phyloP scores from a whole-genome alignment of 352 stramenopile species.

The Phytophthora uliginosa region DNA sequence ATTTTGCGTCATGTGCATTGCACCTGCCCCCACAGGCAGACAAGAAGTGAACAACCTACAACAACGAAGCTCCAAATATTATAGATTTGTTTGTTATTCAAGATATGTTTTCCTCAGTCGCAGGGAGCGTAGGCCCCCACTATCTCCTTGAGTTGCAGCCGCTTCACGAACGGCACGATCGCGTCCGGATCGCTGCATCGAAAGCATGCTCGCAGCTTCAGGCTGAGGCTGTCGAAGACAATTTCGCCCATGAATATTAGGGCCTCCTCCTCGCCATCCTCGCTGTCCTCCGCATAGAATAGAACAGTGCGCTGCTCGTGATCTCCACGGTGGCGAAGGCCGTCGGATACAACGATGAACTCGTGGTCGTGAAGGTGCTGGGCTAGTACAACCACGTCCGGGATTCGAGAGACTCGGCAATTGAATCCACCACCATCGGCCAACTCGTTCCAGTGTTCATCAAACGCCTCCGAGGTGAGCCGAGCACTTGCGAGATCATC shows the following conservation, averaged over 20 bases:
- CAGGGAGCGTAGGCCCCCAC: slow-evolving; percentile 74
- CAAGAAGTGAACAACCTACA: slow-evolving; percentile 26
- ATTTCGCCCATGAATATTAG: slow-evolving; percentile 77
- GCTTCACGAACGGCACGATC: slow-evolving; percentile 76
- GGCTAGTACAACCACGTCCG: slow-evolving; percentile 42
- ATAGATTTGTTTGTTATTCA: slow-evolving; percentile 40
- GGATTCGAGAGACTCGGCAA: slow-evolving; percentile 70
- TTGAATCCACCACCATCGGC: slow-evolving; percentile 68
- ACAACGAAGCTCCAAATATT: slow-evolving; percentile 49
- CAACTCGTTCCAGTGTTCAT: slow-evolving; percentile 60
- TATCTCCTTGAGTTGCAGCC: slow-evolving; percentile 81
- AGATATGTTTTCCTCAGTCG: slow-evolving; percentile 18
- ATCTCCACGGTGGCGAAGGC: slow-evolving; percentile 33
- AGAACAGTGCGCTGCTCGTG: slow-evolving; percentile 58
- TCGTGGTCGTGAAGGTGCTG: slow-evolving; percentile 59
- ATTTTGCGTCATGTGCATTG: slow-evolving; percentile 26
- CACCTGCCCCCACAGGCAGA: slow-evolving; percentile 22
- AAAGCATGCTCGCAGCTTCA: slow-evolving; percentile 76
- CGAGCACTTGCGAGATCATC: slow-evolving; percentile 4
- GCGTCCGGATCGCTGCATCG: slow-evolving; percentile 60
- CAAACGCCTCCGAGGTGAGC: slow-evolving; percentile 50
- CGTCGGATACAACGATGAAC: slow-evolving; percentile 67
- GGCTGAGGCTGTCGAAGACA: slow-evolving; percentile 73
- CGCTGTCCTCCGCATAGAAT: slow-evolving; percentile 53
- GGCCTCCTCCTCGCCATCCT: slow-evolving; percentile 9